Percentiles rank a stretch among this genome's conserved stretches.
phyloP scores from a whole-genome alignment of 2,329 filamentous ascomycete genomes.

The Penicillium sp. region DNA sequence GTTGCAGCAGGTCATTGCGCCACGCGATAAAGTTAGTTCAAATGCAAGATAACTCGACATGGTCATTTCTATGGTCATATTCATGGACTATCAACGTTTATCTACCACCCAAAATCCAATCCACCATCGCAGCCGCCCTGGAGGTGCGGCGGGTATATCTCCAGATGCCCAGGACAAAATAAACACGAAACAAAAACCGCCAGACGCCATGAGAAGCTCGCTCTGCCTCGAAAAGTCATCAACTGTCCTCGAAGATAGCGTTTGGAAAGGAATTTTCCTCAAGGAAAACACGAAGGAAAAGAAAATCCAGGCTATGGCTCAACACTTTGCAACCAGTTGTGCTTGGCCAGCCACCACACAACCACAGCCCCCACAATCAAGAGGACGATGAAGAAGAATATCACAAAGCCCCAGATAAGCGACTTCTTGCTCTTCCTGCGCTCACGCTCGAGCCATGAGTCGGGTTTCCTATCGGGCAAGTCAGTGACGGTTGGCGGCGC shows the following conservation, averaged over 20 bases:
- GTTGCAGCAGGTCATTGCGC: too few relatives aligned
- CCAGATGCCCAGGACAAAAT: constrained; percentile 6
- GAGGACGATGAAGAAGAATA: constrained; percentile 29
- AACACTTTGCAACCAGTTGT: constrained; percentile 31
- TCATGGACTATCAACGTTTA: constrained; percentile 7
- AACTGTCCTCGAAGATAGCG: too few relatives aligned
- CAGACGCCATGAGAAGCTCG: neutral
- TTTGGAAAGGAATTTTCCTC: too few relatives aligned
- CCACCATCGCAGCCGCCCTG: constrained; percentile 15
- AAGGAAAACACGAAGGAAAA: too few relatives aligned
- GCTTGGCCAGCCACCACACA: constrained; percentile 43
- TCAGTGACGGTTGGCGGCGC: too few relatives aligned
- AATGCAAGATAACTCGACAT: too few relatives aligned
- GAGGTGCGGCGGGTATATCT: constrained; percentile 24
- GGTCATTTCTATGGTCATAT: constrained; percentile 8
- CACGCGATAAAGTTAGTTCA: too few relatives aligned
- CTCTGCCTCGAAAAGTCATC: too few relatives aligned
- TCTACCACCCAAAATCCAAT: constrained; percentile 6
- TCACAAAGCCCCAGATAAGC: constrained; percentile 43
- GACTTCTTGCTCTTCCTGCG: constrained; percentile 49
- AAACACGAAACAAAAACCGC: neutral
- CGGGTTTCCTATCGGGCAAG: constrained; percentile 47
- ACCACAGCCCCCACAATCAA: constrained; percentile 48
- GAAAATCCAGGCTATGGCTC: too few relatives aligned
- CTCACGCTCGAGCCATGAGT: constrained; percentile 54